These are phyloP conservation scores for Chlamydomonas schloesseri DNA, from an alignment of 139 green algal species.

Conservation along the genomic window DNA sequence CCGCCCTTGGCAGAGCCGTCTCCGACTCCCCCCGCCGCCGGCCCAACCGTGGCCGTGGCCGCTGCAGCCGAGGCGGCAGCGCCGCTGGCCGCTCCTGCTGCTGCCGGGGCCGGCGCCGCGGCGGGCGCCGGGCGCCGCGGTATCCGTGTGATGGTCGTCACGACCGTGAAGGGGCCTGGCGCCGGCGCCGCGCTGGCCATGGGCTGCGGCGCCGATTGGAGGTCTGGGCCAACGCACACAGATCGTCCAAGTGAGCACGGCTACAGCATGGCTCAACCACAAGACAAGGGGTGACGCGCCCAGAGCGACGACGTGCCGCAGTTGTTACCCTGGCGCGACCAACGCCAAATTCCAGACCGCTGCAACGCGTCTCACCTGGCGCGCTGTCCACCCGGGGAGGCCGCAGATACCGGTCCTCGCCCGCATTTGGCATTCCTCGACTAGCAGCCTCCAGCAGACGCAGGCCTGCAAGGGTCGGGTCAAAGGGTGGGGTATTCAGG, in stretches of 20 bases:
- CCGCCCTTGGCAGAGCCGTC: not conserved
- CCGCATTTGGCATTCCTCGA: not conserved
- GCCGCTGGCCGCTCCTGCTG: not conserved
- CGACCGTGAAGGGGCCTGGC: not conserved
- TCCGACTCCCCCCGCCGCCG: not conserved
- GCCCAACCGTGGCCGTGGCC: not conserved
- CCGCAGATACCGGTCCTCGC: not conserved
- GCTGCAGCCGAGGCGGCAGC: not conserved
- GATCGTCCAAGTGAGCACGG: too few relatives aligned
- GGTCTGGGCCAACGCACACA: too few relatives aligned
- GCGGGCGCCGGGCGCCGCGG: not conserved
- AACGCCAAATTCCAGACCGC: too few relatives aligned
- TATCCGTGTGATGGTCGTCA: slow-evolving; percentile 15
- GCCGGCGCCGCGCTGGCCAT: not conserved
- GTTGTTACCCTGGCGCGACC: too few relatives aligned
- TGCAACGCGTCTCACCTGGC: not conserved
- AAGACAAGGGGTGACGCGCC: too few relatives aligned
- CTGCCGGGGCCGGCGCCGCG: not conserved
- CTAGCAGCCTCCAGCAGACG: slow-evolving; percentile 1
- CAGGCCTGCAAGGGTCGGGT: not conserved
- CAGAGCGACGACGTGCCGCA: too few relatives aligned
- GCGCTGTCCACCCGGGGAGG: slow-evolving; percentile 17
- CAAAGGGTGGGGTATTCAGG: too few relatives aligned
- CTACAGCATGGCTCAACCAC: too few relatives aligned
- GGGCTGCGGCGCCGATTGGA: too few relatives aligned